Base-by-base conservation (phyloP, 306 rosid species). In the Vigna angularis region DNA sequence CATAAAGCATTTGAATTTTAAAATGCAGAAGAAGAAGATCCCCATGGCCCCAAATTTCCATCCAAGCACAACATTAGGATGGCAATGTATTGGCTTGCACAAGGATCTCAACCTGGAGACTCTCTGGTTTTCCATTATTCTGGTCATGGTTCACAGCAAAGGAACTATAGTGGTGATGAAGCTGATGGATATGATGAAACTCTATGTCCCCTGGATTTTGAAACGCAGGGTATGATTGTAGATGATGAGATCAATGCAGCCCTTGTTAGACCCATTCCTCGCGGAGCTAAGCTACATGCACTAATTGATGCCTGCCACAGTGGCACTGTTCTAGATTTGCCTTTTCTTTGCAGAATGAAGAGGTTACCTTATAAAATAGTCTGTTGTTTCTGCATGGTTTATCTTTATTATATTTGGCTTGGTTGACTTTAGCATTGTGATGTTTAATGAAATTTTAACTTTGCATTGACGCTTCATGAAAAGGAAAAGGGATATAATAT, bases 191-290 rank as follows among this genome's bases (percentile, higher is more conserved):
- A 48, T 73, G 98, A 96, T 83, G 99, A 96, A 85, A 96, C 99
- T 28, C 77, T 96, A 12, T 96, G 99, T 75, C 99, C 99, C 67
- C 83, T 96, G 53, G 99, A 96, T 85, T 96, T 93, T 45, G 96
- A 90, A 88, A 96, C 98, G 49, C 99, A 96, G 93, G 99, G 99
- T 63, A 93, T 93, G 99, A 96, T 96, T 70, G 94, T 96, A 77
- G 99, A 96, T 77, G 98, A 96, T 76, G 99, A 96, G 87, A 93
- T 96, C 78, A 96, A 96, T 81, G 68, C 81, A 22, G 55, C 93
- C 5, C 85, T 96, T 72, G 98, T 96, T 56, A 91, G 79, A 83
- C 96, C 99, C 71, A 82, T 96, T 74, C 90, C 97, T 75, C 96
- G 17, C 6, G 99, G 98, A 14, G 99, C 75, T 72, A 96, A 79